Conservation (phyloP, 306 rosid species). For the Corylus avellana region DNA sequence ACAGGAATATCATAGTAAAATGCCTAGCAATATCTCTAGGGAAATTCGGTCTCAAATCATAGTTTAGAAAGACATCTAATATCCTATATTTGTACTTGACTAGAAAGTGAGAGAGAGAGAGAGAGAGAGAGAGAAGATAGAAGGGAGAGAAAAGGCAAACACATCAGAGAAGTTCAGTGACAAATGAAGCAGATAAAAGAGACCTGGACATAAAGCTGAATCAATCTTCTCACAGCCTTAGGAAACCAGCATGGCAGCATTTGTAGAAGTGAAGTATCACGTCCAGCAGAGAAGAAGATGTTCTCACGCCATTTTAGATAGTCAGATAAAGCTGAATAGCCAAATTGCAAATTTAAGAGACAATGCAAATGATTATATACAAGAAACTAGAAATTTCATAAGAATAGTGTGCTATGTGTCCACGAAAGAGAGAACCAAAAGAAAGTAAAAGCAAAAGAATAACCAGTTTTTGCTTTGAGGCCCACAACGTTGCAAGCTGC, state of each 20-base stretch:
- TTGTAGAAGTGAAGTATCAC: constrained; percentile 87
- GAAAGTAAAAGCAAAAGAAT: constrained; percentile 35
- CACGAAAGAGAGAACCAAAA: constrained; percentile 3
- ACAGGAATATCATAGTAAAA: not conserved
- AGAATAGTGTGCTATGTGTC: constrained; percentile 25
- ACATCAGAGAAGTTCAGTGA: constrained; percentile 21
- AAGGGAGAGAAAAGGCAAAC: constrained; percentile 5
- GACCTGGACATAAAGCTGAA: constrained; percentile 92
- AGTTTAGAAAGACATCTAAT: not conserved
- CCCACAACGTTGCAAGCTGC: constrained; percentile 47
- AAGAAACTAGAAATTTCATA: not conserved
- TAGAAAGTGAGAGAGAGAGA: not conserved
- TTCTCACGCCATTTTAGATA: constrained; percentile 84
- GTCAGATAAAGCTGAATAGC: constrained; percentile 64
- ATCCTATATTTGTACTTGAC: not conserved
- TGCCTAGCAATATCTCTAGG: not conserved
- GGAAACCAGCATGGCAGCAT: constrained; percentile 99
- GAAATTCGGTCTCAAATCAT: not conserved
- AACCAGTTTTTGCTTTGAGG: constrained; percentile 73
- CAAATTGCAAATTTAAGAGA: constrained; percentile 20
- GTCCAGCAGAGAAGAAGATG: constrained; percentile 80
- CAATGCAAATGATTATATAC: constrained; percentile 8
- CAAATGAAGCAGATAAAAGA: constrained; percentile 33
- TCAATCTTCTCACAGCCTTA: constrained; percentile 74
- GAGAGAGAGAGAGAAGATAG: not conserved